A percentile compares a stretch with the other conserved stretches of the same genome.
phyloP scores from a whole-genome alignment of 2,329 filamentous ascomycete species.

The Trichophyton benhamiae region DNA sequence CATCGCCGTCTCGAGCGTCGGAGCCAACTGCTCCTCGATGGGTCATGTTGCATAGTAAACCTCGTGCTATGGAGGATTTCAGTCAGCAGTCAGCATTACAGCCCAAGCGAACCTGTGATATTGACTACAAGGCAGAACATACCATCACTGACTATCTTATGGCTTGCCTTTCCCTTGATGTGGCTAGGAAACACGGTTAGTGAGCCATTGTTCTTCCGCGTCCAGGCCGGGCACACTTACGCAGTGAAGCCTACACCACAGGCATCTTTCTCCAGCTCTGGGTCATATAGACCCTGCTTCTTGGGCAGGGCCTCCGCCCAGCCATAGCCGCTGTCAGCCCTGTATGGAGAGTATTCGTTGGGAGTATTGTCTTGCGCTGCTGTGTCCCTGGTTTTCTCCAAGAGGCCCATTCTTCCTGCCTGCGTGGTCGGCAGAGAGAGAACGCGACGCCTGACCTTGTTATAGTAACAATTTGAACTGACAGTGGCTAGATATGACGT shows the following conservation, averaged over 20 bases:
- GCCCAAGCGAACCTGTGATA: background rate
- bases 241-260: slow-evolving; percentile 98
- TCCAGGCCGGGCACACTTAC: slow-evolving; percentile 42
- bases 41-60: slow-evolving; percentile 99
- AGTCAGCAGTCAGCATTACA: slow-evolving; percentile 4
- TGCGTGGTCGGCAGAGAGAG: background rate
- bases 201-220: slow-evolving; percentile 4
- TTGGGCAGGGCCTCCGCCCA: slow-evolving; percentile 93
- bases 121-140: slow-evolving; percentile 23
- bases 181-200: slow-evolving; percentile 45
- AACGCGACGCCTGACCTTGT: background rate
- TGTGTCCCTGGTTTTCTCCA: slow-evolving; percentile 38
- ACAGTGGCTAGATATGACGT: background rate
- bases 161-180: slow-evolving; percentile 92
- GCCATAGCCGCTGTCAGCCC: slow-evolving; percentile 56
- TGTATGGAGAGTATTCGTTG: slow-evolving; percentile 41
- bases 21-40: slow-evolving; percentile 96
- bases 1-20: slow-evolving; percentile 93
- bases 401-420: slow-evolving; percentile 39
- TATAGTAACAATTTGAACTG: background rate
- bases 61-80: slow-evolving; percentile 50
- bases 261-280: slow-evolving; percentile 92
- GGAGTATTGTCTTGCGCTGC: slow-evolving; percentile 35
- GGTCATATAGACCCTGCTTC: slow-evolving; percentile 98
- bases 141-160: slow-evolving; percentile 99